Percentiles rank a stretch among this genome's conserved stretches.
phyloP scores from a whole-genome alignment of 1,284 basidiomycete species.

The Microbotryomycetes sp. region DNA sequence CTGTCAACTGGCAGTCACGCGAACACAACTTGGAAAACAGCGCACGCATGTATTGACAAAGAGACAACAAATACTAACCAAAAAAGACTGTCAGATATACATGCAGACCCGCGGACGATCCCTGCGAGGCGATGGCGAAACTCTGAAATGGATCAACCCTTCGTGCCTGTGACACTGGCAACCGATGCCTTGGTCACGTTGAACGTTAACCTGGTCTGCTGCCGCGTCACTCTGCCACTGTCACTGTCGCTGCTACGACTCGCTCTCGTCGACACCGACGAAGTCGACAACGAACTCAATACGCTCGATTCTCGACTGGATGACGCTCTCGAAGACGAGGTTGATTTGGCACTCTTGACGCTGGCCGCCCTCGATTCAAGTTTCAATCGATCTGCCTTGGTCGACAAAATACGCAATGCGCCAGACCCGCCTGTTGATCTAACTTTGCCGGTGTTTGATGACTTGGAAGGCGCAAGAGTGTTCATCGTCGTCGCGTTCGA shows the following conservation, averaged over 20 bases:
- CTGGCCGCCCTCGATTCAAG: not conserved
- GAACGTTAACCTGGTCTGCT: constrained; percentile 1
- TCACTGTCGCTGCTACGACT: not conserved
- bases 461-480: no score
- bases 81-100: no score
- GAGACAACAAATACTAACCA: no score
- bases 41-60: no score
- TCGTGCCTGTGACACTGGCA: constrained; percentile 7
- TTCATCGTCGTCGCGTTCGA: not conserved
- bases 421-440: not conserved
- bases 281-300: not conserved
- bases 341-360: not conserved
- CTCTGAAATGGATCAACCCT: no score
- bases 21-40: no score
- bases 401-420: not conserved
- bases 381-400: not conserved
- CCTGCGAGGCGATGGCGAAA: no score
- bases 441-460: no score
- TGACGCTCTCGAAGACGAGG: not conserved
- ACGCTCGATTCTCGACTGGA: no score
- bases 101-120: no score
- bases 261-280: no score
- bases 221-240: not conserved
- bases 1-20: no score
- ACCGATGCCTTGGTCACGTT: constrained; percentile 6